A percentile compares a stretch with the other conserved stretches of the same genome.
phyloP scores from a whole-genome alignment of 441 rosid species.

The Geranium incanum region DNA sequence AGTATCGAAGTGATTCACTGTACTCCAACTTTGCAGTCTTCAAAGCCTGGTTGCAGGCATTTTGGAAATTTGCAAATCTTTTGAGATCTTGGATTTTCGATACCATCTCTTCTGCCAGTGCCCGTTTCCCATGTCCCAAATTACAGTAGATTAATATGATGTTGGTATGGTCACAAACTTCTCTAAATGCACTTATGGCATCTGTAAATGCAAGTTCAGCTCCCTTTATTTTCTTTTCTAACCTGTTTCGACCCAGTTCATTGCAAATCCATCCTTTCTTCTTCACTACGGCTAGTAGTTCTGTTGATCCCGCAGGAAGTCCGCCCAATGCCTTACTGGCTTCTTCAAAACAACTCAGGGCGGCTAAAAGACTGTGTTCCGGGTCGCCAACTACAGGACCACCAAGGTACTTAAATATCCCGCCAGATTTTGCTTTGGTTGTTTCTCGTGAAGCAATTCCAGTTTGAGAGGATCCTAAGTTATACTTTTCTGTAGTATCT shows the following conservation, averaged over 20 bases:
- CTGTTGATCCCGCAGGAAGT: constrained; percentile 45
- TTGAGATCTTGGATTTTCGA: constrained; percentile 51
- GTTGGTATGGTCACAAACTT: constrained; percentile 68
- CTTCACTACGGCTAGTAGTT: constrained; percentile 49
- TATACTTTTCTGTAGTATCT: constrained; percentile 19
- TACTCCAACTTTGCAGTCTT: constrained; percentile 66
- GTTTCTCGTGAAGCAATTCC: constrained; percentile 30
- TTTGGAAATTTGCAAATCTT: constrained; percentile 34
- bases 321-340: constrained; percentile 61
- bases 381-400: constrained; percentile 42
- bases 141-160: constrained; percentile 72
- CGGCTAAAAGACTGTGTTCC: constrained; percentile 56
- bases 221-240: constrained; percentile 48
- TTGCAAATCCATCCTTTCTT: constrained; percentile 92
- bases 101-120: constrained; percentile 86
- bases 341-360: constrained; percentile 67
- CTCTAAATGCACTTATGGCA: constrained; percentile 70
- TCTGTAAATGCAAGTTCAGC: constrained; percentile 80
- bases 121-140: constrained; percentile 87
- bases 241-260: constrained; percentile 78
- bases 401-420: constrained; percentile 69
- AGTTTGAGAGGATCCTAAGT: constrained; percentile 24
- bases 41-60: constrained; percentile 49
- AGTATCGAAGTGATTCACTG: constrained; percentile 59
- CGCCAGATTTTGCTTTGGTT: constrained; percentile 45